Conservation (phyloP, 2,329 filamentous ascomycete genomes). For the Stromatinia cepivora region DNA sequence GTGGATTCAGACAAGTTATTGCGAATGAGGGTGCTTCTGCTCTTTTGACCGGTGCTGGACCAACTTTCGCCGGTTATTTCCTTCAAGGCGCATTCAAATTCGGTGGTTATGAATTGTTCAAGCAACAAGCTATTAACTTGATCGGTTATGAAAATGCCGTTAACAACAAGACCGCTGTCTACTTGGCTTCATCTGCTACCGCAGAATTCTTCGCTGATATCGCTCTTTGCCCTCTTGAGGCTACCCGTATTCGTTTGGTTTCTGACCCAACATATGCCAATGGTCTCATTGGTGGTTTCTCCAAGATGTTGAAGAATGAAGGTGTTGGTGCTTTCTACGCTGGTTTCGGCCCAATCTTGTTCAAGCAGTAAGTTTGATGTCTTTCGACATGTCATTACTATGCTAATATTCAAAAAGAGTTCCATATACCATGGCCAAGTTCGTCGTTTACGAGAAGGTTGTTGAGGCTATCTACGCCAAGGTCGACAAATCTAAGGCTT, state of each 20-base stretch:
- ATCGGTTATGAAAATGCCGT: constrained; percentile 76
- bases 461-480: constrained; percentile 68
- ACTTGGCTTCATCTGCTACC: constrained; percentile 67
- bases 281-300: constrained; percentile 76
- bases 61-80: constrained; percentile 89
- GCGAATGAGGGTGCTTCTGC: constrained; percentile 81
- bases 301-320: constrained; percentile 81
- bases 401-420: constrained; percentile 50
- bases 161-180: constrained; percentile 79
- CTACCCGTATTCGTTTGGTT: constrained; percentile 90
- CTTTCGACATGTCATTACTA: background rate
- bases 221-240: constrained; percentile 87
- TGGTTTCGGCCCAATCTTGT: constrained; percentile 83
- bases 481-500: constrained; percentile 70
- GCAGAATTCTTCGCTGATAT: constrained; percentile 75
- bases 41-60: constrained; percentile 81
- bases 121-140: constrained; percentile 81
- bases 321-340: constrained; percentile 86
- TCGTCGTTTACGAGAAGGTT: constrained; percentile 91
- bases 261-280: constrained; percentile 82
- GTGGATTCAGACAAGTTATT: constrained; percentile 84
- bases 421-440: constrained; percentile 93
- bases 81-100: constrained; percentile 93
- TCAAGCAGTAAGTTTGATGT: constrained; percentile 65
- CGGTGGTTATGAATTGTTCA: constrained; percentile 95